Evolutionary conservation across 495 filamentous ascomycete genomes (phyloP), one percentile per base, ranked within the genome.

Genomic region (Hyaloscypha hepaticicola): DNA sequence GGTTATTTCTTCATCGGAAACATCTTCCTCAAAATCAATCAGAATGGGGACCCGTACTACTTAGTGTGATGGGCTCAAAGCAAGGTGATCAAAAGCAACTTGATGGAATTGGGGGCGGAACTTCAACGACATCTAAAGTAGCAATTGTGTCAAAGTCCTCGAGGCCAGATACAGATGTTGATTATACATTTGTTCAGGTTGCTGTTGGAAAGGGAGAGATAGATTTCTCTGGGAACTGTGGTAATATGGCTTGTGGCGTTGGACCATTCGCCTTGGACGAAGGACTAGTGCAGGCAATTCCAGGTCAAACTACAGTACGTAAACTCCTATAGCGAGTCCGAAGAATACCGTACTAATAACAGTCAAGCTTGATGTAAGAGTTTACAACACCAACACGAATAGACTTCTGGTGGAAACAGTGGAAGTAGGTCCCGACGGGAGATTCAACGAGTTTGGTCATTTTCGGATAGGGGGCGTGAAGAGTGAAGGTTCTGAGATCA

Each of bases 131-230:
- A 5, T 88, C 86, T n/a, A 90, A 92, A 72, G 77, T 90, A 8
- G 88, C 86, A 74, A 78, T 91, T 22, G 75, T 90, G 1, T 77
- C 76, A 16, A 69, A 70, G 1, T 77, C 83, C 9, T 60, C 67
- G 0, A 77, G 79, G 26, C 66, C 55, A 0, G 82, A 84, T 56
- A 82, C 83, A 0, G 85, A 90, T 53, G 76, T 90, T 22, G 87
- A 91, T 45, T 90, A 86, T 66, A 90, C 87, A 0, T 90, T 90
- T 63, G 82, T 87, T 8, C 83, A 86, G 38, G 78, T 90, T 1
- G 87, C 87, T 0, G 77, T 91, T 62, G 76, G 77, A 29, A 80
- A 84, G 55, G 78, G 75, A 16, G 67, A 73, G 19, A 75, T 90
- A 5, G 87, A 90, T 69, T 80, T 83, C 60, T 83, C 82, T 1